phyloP scores from a whole-genome alignment of 768 basidiomycete species.

The Roridomyces roridus region DNA sequence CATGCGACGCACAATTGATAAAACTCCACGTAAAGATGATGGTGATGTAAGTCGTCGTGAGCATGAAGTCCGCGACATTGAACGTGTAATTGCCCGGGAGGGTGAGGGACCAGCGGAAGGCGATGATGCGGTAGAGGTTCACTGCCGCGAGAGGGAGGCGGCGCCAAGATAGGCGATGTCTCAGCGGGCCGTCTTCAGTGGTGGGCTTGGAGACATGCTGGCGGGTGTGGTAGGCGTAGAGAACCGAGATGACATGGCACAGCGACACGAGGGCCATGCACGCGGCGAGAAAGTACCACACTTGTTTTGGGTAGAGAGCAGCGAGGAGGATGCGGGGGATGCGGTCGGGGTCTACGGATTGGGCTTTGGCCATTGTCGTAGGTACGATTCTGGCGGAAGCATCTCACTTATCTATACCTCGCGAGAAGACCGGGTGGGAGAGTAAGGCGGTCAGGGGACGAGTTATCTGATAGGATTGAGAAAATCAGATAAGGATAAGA shows the following conservation, averaged over 20 bases:
- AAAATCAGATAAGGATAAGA: too few relatives aligned
- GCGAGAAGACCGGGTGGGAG: too few relatives aligned
- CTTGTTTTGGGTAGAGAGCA: constrained; percentile 32
- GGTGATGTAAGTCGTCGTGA: constrained; percentile 30
- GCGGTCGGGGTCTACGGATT: constrained; percentile 4
- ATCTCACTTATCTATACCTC: too few relatives aligned
- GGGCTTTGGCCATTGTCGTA: too few relatives aligned
- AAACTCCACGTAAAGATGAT: constrained; percentile 36
- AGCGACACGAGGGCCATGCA: constrained; percentile 38
- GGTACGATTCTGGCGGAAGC: too few relatives aligned
- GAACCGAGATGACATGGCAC: background rate
- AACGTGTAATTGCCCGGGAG: constrained; percentile 28
- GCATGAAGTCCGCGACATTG: constrained; percentile 34
- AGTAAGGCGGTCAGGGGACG: too few relatives aligned
- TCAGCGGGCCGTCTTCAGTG: background rate
- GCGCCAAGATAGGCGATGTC: background rate
- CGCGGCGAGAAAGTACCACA: constrained; percentile 39
- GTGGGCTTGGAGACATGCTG: background rate
- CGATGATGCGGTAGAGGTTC: constrained; percentile 31
- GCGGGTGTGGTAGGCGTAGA: background rate
- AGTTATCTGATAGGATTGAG: too few relatives aligned
- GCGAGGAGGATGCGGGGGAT: constrained; percentile 3
- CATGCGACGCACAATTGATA: constrained; percentile 29
- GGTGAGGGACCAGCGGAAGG: constrained; percentile 28
- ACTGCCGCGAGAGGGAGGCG: constrained; percentile 12